Percentiles rank a stretch among this genome's conserved stretches.
Evolutionary conservation across 345 rosid species (phyloP).

Genomic region (Eucalyptus polyanthemos): DNA sequence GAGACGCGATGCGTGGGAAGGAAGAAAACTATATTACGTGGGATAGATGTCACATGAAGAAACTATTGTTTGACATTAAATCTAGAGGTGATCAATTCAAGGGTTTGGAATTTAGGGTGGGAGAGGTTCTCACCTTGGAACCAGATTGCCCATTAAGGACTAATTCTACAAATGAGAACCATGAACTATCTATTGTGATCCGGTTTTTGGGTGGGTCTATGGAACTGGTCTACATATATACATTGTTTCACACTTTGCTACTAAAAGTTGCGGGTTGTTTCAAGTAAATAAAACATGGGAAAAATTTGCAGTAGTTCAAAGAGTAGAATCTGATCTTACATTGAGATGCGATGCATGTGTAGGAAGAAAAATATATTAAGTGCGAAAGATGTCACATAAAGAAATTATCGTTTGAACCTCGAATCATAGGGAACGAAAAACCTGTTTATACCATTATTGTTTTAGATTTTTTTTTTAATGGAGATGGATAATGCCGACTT

Average conservation of each 20-base stretch:
- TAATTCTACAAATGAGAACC: too few species aligned
- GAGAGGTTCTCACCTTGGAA: background rate
- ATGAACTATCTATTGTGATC: too few species aligned
- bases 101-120: too few species aligned
- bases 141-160: accelerated
- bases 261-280: background rate
- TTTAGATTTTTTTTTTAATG: background rate
- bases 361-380: too few species aligned
- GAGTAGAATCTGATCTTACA: background rate
- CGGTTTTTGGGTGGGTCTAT: background rate
- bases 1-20: background rate
- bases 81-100: too few species aligned
- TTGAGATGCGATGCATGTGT: background rate
- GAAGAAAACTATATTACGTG: background rate
- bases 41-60: background rate
- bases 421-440: background rate
- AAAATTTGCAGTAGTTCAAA: background rate
- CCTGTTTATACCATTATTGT: background rate
- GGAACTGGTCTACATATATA: background rate
- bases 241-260: too few species aligned
- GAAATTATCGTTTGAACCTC: background rate
- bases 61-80: background rate
- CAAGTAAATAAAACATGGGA: background rate
- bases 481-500: background rate
- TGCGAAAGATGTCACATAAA: background rate